Conservation (phyloP, 805 yeast species). For the Barnettozyma vustinii region DNA sequence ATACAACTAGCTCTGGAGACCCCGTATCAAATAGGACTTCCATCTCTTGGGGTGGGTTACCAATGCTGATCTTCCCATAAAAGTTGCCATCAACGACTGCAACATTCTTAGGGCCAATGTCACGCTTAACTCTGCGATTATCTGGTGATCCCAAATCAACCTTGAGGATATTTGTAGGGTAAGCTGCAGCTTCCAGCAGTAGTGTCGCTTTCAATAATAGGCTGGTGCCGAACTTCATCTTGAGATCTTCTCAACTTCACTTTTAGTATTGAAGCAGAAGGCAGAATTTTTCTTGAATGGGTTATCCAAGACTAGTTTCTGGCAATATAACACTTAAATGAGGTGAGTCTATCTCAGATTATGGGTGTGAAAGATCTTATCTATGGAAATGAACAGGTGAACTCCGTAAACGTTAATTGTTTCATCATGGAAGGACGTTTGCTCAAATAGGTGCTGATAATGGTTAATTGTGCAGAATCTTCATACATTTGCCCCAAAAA, state of each 20-base stretch:
- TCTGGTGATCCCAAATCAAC: neutral
- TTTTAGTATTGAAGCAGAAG: neutral
- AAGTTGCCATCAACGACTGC: neutral
- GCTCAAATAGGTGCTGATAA: neutral
- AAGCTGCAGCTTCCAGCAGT: neutral
- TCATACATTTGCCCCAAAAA: neutral
- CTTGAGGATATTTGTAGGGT: neutral
- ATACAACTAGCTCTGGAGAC: conserved; percentile 10
- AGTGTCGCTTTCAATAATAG: neutral
- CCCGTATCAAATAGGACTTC: conserved; percentile 18
- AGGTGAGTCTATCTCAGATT: no score
- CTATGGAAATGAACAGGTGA: neutral
- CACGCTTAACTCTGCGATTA: neutral
- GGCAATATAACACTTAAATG: neutral
- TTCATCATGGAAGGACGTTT: neutral
- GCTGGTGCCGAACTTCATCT: neutral
- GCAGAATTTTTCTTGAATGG: neutral
- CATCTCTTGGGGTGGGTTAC: conserved; percentile 15
- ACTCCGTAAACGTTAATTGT: neutral
- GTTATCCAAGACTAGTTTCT: no score
- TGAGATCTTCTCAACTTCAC: neutral
- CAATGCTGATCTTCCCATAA: conserved; percentile 8
- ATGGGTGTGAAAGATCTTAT: neutral
- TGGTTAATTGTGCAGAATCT: neutral
- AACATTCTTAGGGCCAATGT: neutral